phyloP scores from a whole-genome alignment of 73 alveolate species.

The Stentor coeruleus region DNA sequence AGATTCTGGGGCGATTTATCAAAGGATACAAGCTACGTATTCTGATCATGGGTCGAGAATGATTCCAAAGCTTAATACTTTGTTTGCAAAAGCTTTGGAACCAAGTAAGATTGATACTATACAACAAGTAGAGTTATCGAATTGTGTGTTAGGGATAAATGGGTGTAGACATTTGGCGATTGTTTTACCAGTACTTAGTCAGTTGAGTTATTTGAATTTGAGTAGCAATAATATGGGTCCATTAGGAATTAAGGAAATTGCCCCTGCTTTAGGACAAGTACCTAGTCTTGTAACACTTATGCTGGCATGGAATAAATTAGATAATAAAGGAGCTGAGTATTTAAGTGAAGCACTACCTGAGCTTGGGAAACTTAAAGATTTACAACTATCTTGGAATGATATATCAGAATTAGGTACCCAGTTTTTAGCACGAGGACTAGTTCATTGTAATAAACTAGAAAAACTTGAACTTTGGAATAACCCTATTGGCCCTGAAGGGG shows the following conservation, averaged over 20 bases:
- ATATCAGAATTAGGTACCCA: background rate
- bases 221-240: conserved; percentile 2
- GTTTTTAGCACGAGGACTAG: background rate
- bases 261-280: background rate
- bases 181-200: background rate
- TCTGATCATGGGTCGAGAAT: background rate
- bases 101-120: conserved; percentile 1
- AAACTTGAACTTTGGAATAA: conserved; percentile 18
- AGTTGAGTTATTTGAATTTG: background rate
- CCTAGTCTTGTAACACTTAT: background rate
- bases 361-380: background rate
- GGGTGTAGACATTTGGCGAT: background rate
- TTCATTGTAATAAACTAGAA: background rate
- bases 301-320: conserved; percentile 5
- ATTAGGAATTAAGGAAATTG: background rate
- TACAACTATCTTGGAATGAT: conserved; percentile 10
- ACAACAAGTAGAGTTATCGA: background rate
- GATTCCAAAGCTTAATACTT: background rate
- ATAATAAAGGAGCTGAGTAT: background rate
- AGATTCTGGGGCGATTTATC: background rate
- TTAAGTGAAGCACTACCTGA: background rate
- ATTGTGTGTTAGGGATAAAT: background rate
- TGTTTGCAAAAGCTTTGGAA: background rate
- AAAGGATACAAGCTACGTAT: background rate
- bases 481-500: conserved; percentile 7